A percentile compares a stretch with the other conserved stretches of the same genome.
Evolutionary conservation across 2,329 filamentous ascomycete genomes (phyloP).

Genomic region (Fusarium sp.): DNA sequence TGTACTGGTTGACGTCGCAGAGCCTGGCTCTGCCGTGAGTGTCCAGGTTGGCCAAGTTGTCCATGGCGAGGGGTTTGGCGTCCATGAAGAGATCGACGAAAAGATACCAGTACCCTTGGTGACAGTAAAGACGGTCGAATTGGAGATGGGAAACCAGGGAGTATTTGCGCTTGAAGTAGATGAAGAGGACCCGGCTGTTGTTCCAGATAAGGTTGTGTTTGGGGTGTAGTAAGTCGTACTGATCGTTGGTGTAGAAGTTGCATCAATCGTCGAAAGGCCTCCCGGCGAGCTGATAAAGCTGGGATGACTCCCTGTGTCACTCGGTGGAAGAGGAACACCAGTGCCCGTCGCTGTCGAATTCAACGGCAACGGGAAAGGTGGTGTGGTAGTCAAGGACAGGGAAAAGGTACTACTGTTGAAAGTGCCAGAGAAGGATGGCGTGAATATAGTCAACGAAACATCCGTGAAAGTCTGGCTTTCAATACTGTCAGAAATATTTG

Average conservation of each 20-base stretch:
- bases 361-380: slow-evolving; percentile 35
- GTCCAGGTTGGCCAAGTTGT: slow-evolving; percentile 32
- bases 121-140: slow-evolving; percentile 28
- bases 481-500: slow-evolving; percentile 8
- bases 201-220: slow-evolving; percentile 23
- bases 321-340: slow-evolving; percentile 17
- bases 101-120: slow-evolving; percentile 5
- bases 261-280: slow-evolving; percentile 5
- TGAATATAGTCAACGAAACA: slow-evolving; percentile 9
- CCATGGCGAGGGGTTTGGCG: slow-evolving; percentile 24
- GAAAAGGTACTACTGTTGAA: slow-evolving; percentile 13
- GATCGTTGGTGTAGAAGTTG: slow-evolving; percentile 3
- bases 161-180: slow-evolving; percentile 22
- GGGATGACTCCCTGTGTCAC: slow-evolving; percentile 12
- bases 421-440: slow-evolving; percentile 20
- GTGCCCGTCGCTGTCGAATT: slow-evolving; percentile 37
- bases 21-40: slow-evolving; percentile 20
- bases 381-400: slow-evolving; percentile 8
- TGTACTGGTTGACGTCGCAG: slow-evolving; percentile 4
- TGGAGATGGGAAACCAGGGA: slow-evolving; percentile 30
- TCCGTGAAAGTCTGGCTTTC: slow-evolving; percentile 10
- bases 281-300: slow-evolving; percentile 7
- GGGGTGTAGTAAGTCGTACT: slow-evolving; percentile 14
- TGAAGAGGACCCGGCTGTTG: slow-evolving; percentile 9
- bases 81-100: slow-evolving; percentile 22